Evolutionary conservation across 1,284 basidiomycete species (phyloP).

Genomic region (Ganoderma sinense): DNA sequence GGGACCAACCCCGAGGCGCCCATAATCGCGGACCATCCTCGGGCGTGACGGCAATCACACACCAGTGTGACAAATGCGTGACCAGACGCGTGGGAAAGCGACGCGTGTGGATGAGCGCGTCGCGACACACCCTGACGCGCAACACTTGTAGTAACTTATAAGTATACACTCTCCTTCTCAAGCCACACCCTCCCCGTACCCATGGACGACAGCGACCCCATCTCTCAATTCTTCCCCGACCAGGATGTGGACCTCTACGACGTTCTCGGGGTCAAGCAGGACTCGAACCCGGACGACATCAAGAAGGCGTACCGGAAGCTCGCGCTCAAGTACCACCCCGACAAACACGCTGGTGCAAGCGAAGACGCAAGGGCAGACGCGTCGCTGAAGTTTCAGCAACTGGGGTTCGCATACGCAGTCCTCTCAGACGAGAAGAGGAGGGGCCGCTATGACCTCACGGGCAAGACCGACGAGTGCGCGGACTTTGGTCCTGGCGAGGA

Average conservation of each 20-base stretch:
- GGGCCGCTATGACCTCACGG: slow-evolving; percentile 83
- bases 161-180: slow-evolving; percentile 19
- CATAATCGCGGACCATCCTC: slow-evolving; percentile 21
- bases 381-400: slow-evolving; percentile 82
- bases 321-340: slow-evolving; percentile 87
- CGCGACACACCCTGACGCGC: too few species aligned
- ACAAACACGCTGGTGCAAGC: slow-evolving; percentile 78
- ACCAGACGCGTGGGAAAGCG: slow-evolving; percentile 24
- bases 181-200: slow-evolving; percentile 15
- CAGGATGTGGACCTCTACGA: slow-evolving; percentile 77
- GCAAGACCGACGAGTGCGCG: slow-evolving; percentile 83
- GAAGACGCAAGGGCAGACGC: slow-evolving; percentile 71
- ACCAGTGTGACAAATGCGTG: background rate
- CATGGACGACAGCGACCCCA: slow-evolving; percentile 69
- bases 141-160: too few species aligned
- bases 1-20: slow-evolving; percentile 20
- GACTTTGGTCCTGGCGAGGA: slow-evolving; percentile 78
- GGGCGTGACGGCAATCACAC: slow-evolving; percentile 11
- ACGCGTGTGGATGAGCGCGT: slow-evolving; percentile 11
- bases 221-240: slow-evolving; percentile 80
- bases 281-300: slow-evolving; percentile 71
- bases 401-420: slow-evolving; percentile 91
- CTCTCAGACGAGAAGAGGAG: slow-evolving; percentile 81
- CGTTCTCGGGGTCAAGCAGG: slow-evolving; percentile 64
- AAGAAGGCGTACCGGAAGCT: slow-evolving; percentile 87